These are phyloP conservation scores for Deinandra increscens DNA, from an alignment of 129 eudicot genomes.

Conservation along the genomic window DNA sequence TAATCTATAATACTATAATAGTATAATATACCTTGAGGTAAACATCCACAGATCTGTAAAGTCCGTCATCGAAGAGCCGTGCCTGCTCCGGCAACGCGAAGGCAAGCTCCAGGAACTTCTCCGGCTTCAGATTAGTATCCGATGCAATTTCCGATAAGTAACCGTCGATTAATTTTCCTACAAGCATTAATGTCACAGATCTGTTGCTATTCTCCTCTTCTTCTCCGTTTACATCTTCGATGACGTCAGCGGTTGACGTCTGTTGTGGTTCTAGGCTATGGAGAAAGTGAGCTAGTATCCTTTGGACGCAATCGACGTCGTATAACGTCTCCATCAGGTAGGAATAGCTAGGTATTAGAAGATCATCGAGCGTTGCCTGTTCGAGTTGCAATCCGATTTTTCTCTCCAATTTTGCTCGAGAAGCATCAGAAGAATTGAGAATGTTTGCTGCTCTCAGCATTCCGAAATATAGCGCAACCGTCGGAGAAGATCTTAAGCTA, in stretches of 20 bases:
- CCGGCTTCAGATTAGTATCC: conserved; percentile 76
- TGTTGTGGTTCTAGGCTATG: conserved; percentile 40
- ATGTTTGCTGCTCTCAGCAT: conserved; percentile 70
- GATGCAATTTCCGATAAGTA: conserved; percentile 94
- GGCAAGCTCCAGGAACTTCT: conserved; percentile 63
- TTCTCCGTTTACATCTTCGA: conserved; percentile 23
- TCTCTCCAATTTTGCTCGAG: conserved; percentile 54
- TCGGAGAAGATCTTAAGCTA: conserved; percentile 32
- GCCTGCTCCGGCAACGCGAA: conserved; percentile 69
- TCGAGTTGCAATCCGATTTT: conserved; percentile 79
- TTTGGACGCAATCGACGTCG: conserved; percentile 82
- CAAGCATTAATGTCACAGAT: conserved; percentile 68
- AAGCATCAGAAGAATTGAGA: conserved; percentile 49
- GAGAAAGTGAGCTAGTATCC: conserved; percentile 65
- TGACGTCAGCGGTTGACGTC: conserved; percentile 22
- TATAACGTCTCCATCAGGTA: conserved; percentile 83
- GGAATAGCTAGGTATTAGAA: conserved; percentile 86
- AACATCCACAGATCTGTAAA: conserved; percentile 89
- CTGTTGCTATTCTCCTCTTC: conserved; percentile 36
- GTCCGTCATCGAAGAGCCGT: conserved; percentile 82
- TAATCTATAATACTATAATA: too few relatives aligned
- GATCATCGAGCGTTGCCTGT: conserved; percentile 80
- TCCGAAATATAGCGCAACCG: conserved; percentile 55
- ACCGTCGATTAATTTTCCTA: conserved; percentile 89
- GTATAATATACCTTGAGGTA: conserved; percentile 97